Conservation (phyloP, 257 asterid species). For the Nicotiana paniculata region DNA sequence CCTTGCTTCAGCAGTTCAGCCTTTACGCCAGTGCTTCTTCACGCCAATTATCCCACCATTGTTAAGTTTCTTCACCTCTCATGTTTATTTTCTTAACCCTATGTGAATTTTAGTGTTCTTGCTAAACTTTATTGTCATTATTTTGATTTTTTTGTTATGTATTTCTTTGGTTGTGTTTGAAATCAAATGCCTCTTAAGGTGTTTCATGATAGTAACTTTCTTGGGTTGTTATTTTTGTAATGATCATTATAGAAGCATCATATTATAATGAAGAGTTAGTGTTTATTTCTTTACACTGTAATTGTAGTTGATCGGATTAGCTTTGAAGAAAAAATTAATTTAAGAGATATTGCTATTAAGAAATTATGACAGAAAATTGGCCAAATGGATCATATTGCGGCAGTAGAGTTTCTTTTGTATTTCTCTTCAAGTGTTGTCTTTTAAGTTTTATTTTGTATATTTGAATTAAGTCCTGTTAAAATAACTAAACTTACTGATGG, state of each 20-base stretch:
- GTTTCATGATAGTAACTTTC: slow-evolving; percentile 24
- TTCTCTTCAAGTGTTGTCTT: neutral
- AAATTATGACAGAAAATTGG: neutral
- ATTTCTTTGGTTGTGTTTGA: too few relatives aligned
- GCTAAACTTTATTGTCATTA: too few relatives aligned
- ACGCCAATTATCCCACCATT: too few relatives aligned
- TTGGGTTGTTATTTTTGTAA: slow-evolving; percentile 21
- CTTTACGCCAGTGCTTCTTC: too few relatives aligned
- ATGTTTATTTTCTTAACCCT: too few relatives aligned
- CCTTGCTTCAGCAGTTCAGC: too few relatives aligned
- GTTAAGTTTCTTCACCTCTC: too few relatives aligned
- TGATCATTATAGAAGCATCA: neutral
- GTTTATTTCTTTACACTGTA: neutral
- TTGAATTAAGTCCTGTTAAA: neutral
- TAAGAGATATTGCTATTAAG: neutral
- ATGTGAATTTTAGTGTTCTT: too few relatives aligned
- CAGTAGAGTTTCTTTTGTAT: neutral
- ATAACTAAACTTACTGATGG: too few relatives aligned
- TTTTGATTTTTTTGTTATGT: too few relatives aligned
- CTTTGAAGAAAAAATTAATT: neutral
- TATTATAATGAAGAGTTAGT: neutral
- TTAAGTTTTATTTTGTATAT: neutral
- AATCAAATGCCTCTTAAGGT: neutral
- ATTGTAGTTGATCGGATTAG: slow-evolving; percentile 1
- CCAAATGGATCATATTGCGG: neutral